phyloP scores from a whole-genome alignment of 495 filamentous ascomycete species.

The Cenococcum geophilum region DNA sequence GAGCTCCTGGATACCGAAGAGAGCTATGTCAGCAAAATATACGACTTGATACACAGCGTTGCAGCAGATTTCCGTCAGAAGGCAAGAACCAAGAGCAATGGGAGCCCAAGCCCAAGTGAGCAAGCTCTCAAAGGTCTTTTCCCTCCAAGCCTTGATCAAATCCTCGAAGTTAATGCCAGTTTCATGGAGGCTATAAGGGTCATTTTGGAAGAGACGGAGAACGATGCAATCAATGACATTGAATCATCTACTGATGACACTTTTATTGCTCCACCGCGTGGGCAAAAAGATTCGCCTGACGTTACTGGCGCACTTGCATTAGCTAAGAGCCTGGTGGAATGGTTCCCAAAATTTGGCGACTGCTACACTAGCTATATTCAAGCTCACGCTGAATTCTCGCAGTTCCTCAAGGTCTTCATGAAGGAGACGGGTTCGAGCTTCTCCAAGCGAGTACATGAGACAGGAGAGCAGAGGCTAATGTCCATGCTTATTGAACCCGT shows the following conservation, averaged over 20 bases:
- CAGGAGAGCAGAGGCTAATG: constrained; percentile 83
- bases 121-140: constrained; percentile 70
- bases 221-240: constrained; percentile 55
- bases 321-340: constrained; percentile 71
- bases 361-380: constrained; percentile 88
- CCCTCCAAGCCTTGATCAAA: constrained; percentile 67
- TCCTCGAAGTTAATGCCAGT: constrained; percentile 68
- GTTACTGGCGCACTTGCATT: constrained; percentile 66
- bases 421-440: constrained; percentile 71
- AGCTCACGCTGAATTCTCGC: constrained; percentile 74
- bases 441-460: constrained; percentile 67
- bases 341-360: constrained; percentile 83
- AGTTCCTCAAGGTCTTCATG: constrained; percentile 67
- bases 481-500: constrained; percentile 96
- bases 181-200: constrained; percentile 70
- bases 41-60: constrained; percentile 71
- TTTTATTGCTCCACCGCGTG: constrained; percentile 24
- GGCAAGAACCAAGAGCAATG: constrained; percentile 50
- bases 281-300: constrained; percentile 44
- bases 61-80: constrained; percentile 65
- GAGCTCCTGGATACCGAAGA: constrained; percentile 93
- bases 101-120: constrained; percentile 66
- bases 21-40: constrained; percentile 79
- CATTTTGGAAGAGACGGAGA: constrained; percentile 76
- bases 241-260: constrained; percentile 28